Percentiles rank a stretch among this genome's conserved stretches.
Conservation (phyloP, 805 yeast genomes). For the Lipomyces sp. region DNA sequence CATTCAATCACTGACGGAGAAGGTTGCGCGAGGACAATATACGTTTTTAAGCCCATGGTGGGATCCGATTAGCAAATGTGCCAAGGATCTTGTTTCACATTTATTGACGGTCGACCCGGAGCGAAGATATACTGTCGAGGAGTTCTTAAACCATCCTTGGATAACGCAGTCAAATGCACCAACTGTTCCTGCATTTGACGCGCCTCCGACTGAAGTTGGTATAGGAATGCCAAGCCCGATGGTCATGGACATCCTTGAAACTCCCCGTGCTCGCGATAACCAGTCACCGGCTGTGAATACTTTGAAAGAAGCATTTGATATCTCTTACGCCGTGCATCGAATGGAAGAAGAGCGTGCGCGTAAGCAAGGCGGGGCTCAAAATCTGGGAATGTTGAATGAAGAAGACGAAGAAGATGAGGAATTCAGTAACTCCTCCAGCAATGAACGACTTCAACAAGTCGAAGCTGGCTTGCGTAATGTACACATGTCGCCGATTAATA, state of each 20-base stretch:
- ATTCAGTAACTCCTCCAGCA: slow-evolving; percentile 10
- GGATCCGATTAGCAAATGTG: slow-evolving; percentile 76
- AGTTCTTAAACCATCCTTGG: slow-evolving; percentile 80
- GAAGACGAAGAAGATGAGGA: slow-evolving; percentile 46
- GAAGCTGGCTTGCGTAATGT: slow-evolving; percentile 35
- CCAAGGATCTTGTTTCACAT: slow-evolving; percentile 69
- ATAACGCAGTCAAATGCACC: slow-evolving; percentile 50
- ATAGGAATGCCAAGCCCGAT: slow-evolving; percentile 23
- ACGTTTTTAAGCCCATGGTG: slow-evolving; percentile 84
- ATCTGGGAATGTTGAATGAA: slow-evolving; percentile 48
- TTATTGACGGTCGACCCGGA: slow-evolving; percentile 74
- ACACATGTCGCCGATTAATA: slow-evolving; percentile 26
- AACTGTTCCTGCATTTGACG: slow-evolving; percentile 37
- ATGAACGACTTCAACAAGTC: slow-evolving; percentile 32
- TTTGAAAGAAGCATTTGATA: slow-evolving; percentile 83
- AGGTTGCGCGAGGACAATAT: slow-evolving; percentile 79
- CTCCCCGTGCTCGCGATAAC: slow-evolving; percentile 30
- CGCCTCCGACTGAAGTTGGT: slow-evolving; percentile 20
- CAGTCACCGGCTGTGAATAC: slow-evolving; percentile 69
- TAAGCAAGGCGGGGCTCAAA: slow-evolving; percentile 38
- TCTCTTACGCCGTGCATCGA: slow-evolving; percentile 84
- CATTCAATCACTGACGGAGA: slow-evolving; percentile 72
- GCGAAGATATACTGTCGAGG: slow-evolving; percentile 70
- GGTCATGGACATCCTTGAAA: slow-evolving; percentile 34
- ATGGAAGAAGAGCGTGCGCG: slow-evolving; percentile 65